Evolutionary conservation across 306 rosid species (phyloP), one percentile per base, ranked within the genome.

Genomic region (Cucurbita argyrosperma): DNA sequence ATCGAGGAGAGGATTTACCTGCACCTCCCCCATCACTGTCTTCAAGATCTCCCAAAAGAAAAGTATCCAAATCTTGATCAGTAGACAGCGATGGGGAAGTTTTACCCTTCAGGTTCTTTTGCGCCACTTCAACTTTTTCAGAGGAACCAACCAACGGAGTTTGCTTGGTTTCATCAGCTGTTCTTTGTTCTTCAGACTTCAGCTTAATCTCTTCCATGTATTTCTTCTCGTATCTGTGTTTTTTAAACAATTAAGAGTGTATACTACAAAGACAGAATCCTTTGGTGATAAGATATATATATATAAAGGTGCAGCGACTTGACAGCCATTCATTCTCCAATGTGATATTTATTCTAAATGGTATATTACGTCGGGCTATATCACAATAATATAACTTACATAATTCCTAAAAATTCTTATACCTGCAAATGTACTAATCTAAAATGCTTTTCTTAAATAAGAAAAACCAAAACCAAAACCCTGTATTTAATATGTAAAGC

Each of bases 11-110:
- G 50, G 75, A 82, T 50, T 73, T 82, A 93, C 98, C 98, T 79
- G 84, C 85, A 71, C 80, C 96, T 52, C 87, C 98, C 39, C 87
- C 97, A 76, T 93, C 98, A 57, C 96, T 89, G 81, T 89, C 98
- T 83, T 93, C 98, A 81, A 89, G 93, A 86, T 93, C 98, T 73
- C 97, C 98, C 81, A 93, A 90, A 74, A 93, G 96, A 80, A 93
- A 93, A 19, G 89, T 80, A 78, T 93, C 97, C 84, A 90, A 74
- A 79, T 93, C 98, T 80, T 90, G 97, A 79, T 90, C 98, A 68
- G 85, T 81, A 19, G 92, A 82, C 43, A 94, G 87, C 80, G 91
- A 71, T 51, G 84, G 86, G 16, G 96, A 86, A 77, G 92, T 78
- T 79, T 51, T 79, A 83, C 82, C 74, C 76, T 80, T 86, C 72